Conservation (phyloP, 331 rosid genomes). For the Acacia concinna region DNA sequence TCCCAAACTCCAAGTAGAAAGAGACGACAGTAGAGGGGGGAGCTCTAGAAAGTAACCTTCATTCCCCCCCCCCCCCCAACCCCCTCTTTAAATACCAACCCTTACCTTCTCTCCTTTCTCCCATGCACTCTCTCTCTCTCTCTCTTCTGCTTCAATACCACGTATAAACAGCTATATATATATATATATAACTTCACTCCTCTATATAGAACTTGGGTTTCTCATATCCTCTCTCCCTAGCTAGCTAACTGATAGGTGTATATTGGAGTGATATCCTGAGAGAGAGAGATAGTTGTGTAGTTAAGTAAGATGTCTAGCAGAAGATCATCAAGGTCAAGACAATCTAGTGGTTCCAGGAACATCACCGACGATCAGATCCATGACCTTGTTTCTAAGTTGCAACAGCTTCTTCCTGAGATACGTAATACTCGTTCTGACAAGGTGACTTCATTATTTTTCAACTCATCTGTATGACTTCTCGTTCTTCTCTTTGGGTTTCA, state of each 20-base stretch:
- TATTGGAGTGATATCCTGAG: background rate
- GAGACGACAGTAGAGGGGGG: constrained; percentile 23
- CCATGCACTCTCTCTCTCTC: constrained; percentile 9
- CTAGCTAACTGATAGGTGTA: background rate
- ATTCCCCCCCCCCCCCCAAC: constrained; percentile 2
- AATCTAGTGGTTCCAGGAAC: constrained; percentile 65
- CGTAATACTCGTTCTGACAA: constrained; percentile 75
- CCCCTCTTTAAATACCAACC: constrained; percentile 21
- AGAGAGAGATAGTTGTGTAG: background rate
- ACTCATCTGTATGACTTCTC: background rate
- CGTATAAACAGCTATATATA: no score
- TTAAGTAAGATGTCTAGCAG: constrained; percentile 67
- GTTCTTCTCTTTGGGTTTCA: background rate
- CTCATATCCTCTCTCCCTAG: background rate
- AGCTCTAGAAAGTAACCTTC: constrained; percentile 34
- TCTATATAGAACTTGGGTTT: constrained; percentile 4
- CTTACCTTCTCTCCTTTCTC: constrained; percentile 5
- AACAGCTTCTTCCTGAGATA: constrained; percentile 94
- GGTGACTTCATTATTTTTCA: constrained; percentile 34
- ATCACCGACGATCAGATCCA: constrained; percentile 88
- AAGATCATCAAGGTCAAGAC: constrained; percentile 82
- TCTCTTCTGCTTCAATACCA: background rate
- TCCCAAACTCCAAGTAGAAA: constrained; percentile 10
- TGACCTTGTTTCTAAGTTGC: constrained; percentile 90
- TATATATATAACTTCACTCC: background rate